Conservation (phyloP, 2,329 filamentous ascomycete species). For the Parascedosporium putredinis region DNA sequence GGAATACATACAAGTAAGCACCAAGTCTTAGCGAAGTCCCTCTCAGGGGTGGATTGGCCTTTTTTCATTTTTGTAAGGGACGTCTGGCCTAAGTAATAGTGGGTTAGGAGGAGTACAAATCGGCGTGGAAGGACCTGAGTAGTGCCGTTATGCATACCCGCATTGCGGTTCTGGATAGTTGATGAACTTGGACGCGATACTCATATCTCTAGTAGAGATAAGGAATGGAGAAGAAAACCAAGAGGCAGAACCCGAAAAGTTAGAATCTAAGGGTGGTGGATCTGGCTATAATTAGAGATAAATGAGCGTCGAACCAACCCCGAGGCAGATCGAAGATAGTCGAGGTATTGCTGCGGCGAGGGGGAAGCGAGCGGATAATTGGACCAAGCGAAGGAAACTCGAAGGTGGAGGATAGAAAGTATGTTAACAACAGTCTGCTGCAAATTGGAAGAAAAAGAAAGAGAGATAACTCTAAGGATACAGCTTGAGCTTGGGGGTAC, state of each 20-base stretch:
- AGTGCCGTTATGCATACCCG: slow-evolving; percentile 19
- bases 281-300: slow-evolving; percentile 3
- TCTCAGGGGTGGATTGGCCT: slow-evolving; percentile 47
- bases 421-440: neutral
- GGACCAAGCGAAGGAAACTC: neutral
- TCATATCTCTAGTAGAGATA: neutral
- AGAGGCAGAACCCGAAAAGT: neutral
- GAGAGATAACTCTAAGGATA: neutral
- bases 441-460: neutral
- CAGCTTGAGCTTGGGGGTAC: too few relatives aligned
- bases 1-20: slow-evolving; percentile 2
- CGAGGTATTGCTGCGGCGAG: too few relatives aligned
- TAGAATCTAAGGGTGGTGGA: too few relatives aligned
- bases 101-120: slow-evolving; percentile 7
- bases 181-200: slow-evolving; percentile 15
- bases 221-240: neutral
- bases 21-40: slow-evolving; percentile 20
- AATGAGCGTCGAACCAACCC: neutral
- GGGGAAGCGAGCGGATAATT: neutral
- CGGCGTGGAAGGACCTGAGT: neutral
- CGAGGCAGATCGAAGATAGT: slow-evolving; percentile 2
- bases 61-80: slow-evolving; percentile 34
- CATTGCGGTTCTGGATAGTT: slow-evolving; percentile 26
- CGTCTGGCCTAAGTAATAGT: slow-evolving; percentile 21
- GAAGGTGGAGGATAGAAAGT: neutral